Evolutionary conservation across 2,329 filamentous ascomycete species (phyloP), one percentile per base, ranked within the genome.

Genomic region (Fusarium sp.): DNA sequence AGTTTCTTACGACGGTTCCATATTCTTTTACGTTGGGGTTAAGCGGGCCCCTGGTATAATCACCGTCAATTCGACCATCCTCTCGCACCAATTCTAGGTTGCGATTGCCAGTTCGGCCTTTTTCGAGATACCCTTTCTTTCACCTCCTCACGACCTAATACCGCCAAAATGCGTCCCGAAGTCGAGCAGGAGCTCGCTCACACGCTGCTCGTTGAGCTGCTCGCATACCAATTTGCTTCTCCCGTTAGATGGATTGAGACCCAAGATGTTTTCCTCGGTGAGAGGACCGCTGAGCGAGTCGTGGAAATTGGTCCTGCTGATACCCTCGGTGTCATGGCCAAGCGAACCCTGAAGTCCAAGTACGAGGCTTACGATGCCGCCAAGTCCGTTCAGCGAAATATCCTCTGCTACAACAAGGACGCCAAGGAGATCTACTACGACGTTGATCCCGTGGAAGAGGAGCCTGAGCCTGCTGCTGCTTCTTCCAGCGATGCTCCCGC

Each of bases 211-310:
- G 93, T 99, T 72, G 96, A 99, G 90, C 92, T 99, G 71, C 90
- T 99, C 74, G 96, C 96, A 85, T 99, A 98, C 83, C 96, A 99
- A 81, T 99, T 99, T 82, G 96, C 96, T 76, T 98, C 95, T 56
- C 96, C 96, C 51, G 96, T 99, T 75, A 91, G 96, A 90, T 99
- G 96, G 96, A 99, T 99, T 82, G 96, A 99, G 84, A 99, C 96
- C 57, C 96, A 99, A 84, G 96, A 99, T 95, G 96, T 99, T 75
- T 96, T 99, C 77, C 92, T 99, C 75, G 95, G 92, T 71, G 94
- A 98, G 82, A 96, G 97, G 84, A 92, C 90, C 53, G 97, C 96
- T 51, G 96, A 99, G 87, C 91, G 96, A 78, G 97, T 99, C 78
- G 96, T 99, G 76, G 96, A 99, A 82, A 91, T 99, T 75, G 96